phyloP scores from a whole-genome alignment of 2,329 filamentous ascomycete genomes.

The Teratosphaeriaceae sp. region DNA sequence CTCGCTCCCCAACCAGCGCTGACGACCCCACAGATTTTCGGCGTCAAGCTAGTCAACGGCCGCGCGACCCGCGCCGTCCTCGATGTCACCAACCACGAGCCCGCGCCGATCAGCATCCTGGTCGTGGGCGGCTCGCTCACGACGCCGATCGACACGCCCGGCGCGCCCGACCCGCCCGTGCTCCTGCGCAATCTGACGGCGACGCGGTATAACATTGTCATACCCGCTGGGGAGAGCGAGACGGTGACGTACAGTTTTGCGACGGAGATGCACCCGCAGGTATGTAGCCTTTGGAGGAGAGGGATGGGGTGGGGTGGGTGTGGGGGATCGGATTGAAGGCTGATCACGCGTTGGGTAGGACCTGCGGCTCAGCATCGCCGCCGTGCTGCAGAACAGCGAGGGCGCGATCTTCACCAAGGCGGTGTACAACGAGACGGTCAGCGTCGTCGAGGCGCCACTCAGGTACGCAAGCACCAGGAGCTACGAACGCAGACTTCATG shows the following conservation, averaged over 20 bases:
- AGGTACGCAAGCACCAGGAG: too few species aligned
- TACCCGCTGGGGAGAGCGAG: constrained; percentile 70
- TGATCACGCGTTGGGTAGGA: too few species aligned
- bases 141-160: constrained; percentile 47
- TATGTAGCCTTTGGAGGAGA: too few species aligned
- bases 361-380: constrained; percentile 67
- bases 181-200: constrained; percentile 82
- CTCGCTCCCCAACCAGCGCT: too few species aligned
- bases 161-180: constrained; percentile 44
- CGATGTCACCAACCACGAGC: constrained; percentile 78
- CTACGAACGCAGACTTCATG: too few species aligned
- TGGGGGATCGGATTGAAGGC: too few species aligned
- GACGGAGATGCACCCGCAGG: constrained; percentile 88
- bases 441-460: constrained; percentile 81
- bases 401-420: constrained; percentile 68
- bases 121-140: constrained; percentile 70
- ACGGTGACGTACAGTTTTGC: constrained; percentile 76
- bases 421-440: constrained; percentile 75
- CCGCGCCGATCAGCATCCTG: constrained; percentile 64
- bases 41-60: constrained; percentile 87
- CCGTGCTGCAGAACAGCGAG: constrained; percentile 62
- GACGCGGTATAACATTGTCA: constrained; percentile 63
- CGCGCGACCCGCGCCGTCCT: constrained; percentile 76
- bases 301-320: too few species aligned
- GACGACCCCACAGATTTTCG: too few species aligned